Evolutionary conservation across 441 rosid species (phyloP).

Genomic region (Pelargonium fulgidum): DNA sequence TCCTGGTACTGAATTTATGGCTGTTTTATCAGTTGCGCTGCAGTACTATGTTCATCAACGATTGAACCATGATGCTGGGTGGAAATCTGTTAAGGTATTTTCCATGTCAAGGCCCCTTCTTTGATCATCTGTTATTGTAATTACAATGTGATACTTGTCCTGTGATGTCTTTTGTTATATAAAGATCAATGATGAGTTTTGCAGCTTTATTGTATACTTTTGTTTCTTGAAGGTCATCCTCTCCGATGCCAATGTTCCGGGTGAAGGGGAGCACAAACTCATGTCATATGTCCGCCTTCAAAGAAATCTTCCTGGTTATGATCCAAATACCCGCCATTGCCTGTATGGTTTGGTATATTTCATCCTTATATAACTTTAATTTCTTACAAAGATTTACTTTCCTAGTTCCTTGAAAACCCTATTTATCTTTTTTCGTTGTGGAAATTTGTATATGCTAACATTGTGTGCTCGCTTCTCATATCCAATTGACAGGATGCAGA

Average conservation of each 20-base stretch:
- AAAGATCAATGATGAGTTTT: slow-evolving; percentile 7
- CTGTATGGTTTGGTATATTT: slow-evolving; percentile 83
- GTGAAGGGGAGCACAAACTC: slow-evolving; percentile 98
- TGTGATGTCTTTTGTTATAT: slow-evolving; percentile 1
- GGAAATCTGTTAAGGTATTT: slow-evolving; percentile 73
- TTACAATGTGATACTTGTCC: slow-evolving; percentile 1
- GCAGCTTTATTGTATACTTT: slow-evolving; percentile 23
- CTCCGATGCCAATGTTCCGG: slow-evolving; percentile 98
- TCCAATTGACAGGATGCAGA: slow-evolving; percentile 75
- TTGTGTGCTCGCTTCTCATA: slow-evolving; percentile 21
- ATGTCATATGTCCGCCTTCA: slow-evolving; percentile 94
- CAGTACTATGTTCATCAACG: slow-evolving; percentile 78
- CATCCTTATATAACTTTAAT: slow-evolving; percentile 18
- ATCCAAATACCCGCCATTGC: slow-evolving; percentile 93
- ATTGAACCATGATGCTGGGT: slow-evolving; percentile 81
- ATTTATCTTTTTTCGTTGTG: slow-evolving; percentile 16
- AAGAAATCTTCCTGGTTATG: slow-evolving; percentile 81
- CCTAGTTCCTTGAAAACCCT: background rate
- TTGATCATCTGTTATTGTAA: background rate
- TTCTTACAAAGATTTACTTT: slow-evolving; percentile 8
- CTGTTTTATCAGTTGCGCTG: slow-evolving; percentile 71
- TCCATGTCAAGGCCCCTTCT: background rate
- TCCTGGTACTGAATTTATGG: slow-evolving; percentile 87
- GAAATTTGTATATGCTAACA: slow-evolving; percentile 18
- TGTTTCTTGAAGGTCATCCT: slow-evolving; percentile 68